phyloP scores from a whole-genome alignment of 2,329 filamentous ascomycete genomes.

The Aspergillus nomiae region DNA sequence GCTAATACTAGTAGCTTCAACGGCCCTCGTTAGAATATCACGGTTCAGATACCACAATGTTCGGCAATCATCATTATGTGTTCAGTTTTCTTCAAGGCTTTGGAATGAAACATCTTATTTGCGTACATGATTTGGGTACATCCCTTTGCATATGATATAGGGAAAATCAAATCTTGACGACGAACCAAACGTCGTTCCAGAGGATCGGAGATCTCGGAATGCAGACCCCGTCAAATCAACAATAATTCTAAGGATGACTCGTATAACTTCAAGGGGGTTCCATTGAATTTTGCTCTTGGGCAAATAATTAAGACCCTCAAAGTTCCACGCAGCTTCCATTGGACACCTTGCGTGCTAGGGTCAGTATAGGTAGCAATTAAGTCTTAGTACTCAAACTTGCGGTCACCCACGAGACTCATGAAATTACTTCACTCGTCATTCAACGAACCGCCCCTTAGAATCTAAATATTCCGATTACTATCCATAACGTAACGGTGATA shows the following conservation, averaged over 20 bases:
- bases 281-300: not conserved
- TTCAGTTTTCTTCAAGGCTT: not conserved
- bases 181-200: not conserved
- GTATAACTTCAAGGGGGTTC: not conserved
- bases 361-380: not conserved
- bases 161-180: not conserved
- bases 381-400: not conserved
- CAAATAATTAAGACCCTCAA: not conserved
- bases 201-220: constrained; percentile 12
- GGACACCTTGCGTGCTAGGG: not conserved
- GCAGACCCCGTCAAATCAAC: not conserved
- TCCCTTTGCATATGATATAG: not conserved
- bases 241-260: not conserved
- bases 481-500: not conserved
- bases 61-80: not conserved
- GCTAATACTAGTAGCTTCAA: not conserved
- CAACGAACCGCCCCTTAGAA: not conserved
- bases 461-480: constrained; percentile 1
- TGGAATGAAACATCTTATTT: not conserved
- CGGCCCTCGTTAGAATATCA: not conserved
- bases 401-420: not conserved
- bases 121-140: not conserved
- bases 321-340: not conserved
- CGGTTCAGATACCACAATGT: not conserved
- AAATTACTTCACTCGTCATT: not conserved